Percentiles rank a stretch among this genome's conserved stretches.
These are phyloP conservation scores for Zygosaccharomyces bisporus DNA, from an alignment of 805 yeast species.

Conservation along the genomic window DNA sequence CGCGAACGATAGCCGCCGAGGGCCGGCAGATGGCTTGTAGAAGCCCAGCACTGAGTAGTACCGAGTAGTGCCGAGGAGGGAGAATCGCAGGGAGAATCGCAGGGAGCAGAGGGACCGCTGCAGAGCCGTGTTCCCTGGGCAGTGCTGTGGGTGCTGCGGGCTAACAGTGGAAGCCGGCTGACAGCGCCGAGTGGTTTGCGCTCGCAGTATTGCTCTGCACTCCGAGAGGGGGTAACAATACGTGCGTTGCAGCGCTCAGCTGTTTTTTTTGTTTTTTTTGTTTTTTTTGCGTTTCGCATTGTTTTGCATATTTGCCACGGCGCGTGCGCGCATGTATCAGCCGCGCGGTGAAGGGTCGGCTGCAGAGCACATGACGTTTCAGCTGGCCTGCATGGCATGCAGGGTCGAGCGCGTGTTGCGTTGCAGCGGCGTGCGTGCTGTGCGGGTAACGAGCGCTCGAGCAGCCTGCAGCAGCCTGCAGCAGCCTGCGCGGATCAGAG, in stretches of 20 bases:
- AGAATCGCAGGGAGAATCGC: background rate
- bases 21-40: background rate
- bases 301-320: background rate
- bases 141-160: background rate
- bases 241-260: too few species aligned
- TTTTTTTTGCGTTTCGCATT: background rate
- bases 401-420: too few species aligned
- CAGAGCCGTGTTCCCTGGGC: too few species aligned
- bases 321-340: background rate
- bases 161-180: background rate
- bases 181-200: background rate
- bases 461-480: too few species aligned
- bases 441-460: too few species aligned
- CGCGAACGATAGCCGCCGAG: background rate
- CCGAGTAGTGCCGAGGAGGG: too few species aligned
- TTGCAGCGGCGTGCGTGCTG: too few species aligned
- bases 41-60: too few species aligned
- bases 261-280: too few species aligned
- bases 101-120: background rate
- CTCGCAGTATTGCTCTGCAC: background rate
- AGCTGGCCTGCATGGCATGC: too few species aligned
- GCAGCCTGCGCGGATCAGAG: too few species aligned
- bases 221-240: background rate
- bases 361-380: background rate
- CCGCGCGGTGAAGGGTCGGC: background rate